phyloP scores from a whole-genome alignment of 768 basidiomycete genomes.

The Mycena capillaripes region DNA sequence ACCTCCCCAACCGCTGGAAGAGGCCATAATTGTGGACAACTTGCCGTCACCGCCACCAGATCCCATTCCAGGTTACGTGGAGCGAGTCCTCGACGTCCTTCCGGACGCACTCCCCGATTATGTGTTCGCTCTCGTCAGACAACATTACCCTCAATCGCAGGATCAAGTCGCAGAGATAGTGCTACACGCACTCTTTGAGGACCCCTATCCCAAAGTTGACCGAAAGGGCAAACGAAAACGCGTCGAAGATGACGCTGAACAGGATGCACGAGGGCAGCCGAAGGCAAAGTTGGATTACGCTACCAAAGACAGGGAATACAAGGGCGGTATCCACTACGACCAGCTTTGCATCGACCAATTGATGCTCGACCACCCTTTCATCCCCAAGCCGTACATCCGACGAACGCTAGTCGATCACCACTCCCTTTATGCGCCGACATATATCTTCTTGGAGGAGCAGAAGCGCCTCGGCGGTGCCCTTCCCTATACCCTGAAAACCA shows the following conservation, averaged over 20 bases:
- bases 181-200: slow-evolving; percentile 74
- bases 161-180: slow-evolving; percentile 65
- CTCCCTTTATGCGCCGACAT: slow-evolving; percentile 76
- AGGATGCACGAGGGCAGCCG: slow-evolving; percentile 38
- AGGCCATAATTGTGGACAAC: slow-evolving; percentile 10
- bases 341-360: slow-evolving; percentile 69
- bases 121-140: slow-evolving; percentile 61
- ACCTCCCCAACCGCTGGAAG: slow-evolving; percentile 30
- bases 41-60: slow-evolving; percentile 35
- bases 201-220: slow-evolving; percentile 71
- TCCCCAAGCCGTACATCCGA: slow-evolving; percentile 70
- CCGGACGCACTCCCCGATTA: slow-evolving; percentile 78
- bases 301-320: slow-evolving; percentile 57
- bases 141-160: slow-evolving; percentile 52
- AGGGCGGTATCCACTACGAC: slow-evolving; percentile 61
- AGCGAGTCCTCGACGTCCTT: slow-evolving; percentile 74
- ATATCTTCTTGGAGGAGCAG: slow-evolving; percentile 61
- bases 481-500: slow-evolving; percentile 54
- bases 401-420: slow-evolving; percentile 52
- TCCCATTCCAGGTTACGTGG: slow-evolving; percentile 48
- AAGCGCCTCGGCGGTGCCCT: slow-evolving; percentile 46
- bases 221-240: slow-evolving; percentile 52
- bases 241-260: slow-evolving; percentile 50
- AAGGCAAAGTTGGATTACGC: slow-evolving; percentile 70
- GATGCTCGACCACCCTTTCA: slow-evolving; percentile 67